Conservation (phyloP, 257 asterid species). For the Marsdenia floribunda region DNA sequence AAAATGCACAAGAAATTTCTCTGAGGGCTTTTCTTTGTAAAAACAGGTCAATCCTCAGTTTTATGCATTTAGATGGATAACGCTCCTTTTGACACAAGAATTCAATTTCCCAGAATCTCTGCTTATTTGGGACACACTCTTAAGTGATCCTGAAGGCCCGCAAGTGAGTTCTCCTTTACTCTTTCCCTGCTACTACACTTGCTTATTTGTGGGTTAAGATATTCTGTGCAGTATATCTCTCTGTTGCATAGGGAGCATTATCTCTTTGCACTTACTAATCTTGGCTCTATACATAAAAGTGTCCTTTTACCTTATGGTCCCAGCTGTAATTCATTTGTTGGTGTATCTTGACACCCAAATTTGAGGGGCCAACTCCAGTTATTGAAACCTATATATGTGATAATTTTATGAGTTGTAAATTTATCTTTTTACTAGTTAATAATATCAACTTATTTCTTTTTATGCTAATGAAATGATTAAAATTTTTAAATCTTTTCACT, state of each 20-base stretch:
- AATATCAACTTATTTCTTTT: background rate
- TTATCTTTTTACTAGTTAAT: no score
- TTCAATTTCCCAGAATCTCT: conserved; percentile 76
- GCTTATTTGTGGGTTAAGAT: background rate
- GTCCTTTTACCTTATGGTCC: background rate
- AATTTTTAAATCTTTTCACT: no score
- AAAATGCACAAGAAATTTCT: background rate
- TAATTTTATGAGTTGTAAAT: no score
- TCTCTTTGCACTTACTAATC: background rate
- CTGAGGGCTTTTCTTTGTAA: conserved; percentile 5
- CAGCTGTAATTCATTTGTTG: background rate
- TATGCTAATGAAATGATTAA: no score
- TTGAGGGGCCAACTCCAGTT: no score
- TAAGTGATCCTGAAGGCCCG: conserved; percentile 97
- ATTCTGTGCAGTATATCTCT: background rate
- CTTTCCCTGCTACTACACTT: background rate
- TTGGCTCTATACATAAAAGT: background rate
- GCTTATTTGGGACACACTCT: conserved; percentile 85
- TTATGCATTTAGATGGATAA: conserved; percentile 98
- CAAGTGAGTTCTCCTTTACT: conserved; percentile 47
- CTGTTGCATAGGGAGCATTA: background rate
- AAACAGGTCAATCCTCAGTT: conserved; percentile 97
- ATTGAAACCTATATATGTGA: no score
- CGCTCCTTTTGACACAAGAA: conserved; percentile 93
- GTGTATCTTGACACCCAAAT: no score